phyloP scores from a whole-genome alignment of 345 rosid species.

The Laguncularia racemosa region DNA sequence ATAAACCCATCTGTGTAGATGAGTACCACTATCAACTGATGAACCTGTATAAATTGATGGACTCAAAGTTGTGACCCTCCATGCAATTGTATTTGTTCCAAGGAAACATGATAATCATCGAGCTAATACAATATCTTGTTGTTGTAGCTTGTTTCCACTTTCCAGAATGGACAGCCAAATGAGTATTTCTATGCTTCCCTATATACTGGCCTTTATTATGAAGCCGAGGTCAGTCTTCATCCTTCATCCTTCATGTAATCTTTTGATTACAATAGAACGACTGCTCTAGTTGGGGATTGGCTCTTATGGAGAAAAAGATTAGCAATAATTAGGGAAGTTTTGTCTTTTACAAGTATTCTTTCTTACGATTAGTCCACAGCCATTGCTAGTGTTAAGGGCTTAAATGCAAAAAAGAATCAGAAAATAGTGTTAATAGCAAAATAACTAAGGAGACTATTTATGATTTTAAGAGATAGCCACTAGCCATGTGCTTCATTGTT shows the following conservation, averaged over 20 bases:
- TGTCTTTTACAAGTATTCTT: too few species aligned
- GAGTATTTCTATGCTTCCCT: slow-evolving; percentile 71
- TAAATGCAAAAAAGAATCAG: too few species aligned
- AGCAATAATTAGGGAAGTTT: neutral
- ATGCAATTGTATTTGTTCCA: neutral
- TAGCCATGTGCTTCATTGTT: too few species aligned
- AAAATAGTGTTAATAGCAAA: too few species aligned
- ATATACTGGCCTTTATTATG: slow-evolving; percentile 75
- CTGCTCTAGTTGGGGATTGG: neutral
- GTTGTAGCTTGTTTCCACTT: slow-evolving; percentile 50
- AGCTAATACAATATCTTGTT: neutral
- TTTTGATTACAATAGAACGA: neutral
- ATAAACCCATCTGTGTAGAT: too few species aligned
- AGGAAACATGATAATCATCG: neutral
- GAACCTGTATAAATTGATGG: too few species aligned
- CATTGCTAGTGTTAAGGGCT: too few species aligned
- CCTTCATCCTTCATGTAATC: slow-evolving; percentile 1
- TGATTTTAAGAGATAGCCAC: too few species aligned
- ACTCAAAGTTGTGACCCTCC: too few species aligned
- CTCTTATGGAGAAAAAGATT: neutral
- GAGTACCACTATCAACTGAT: too few species aligned
- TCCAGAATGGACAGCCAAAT: slow-evolving; percentile 39
- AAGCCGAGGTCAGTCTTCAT: slow-evolving; percentile 59
- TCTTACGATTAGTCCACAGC: too few species aligned
- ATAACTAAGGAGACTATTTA: too few species aligned